Evolutionary conservation across 2,329 filamentous ascomycete genomes (phyloP).

Genomic region (Dactylonectria macrodidyma): DNA sequence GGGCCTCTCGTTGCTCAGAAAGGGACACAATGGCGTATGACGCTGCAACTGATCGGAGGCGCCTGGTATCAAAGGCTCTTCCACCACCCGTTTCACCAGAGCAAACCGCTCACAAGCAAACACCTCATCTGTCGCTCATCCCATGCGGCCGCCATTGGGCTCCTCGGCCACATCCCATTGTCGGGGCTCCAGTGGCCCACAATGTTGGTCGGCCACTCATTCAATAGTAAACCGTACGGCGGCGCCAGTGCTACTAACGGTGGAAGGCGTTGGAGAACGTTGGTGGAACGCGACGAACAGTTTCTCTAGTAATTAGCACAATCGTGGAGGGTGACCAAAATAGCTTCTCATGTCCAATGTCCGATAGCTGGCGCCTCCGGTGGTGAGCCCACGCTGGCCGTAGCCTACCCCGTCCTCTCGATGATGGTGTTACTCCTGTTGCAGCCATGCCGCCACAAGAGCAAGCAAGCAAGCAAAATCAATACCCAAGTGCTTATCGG

Average conservation of each 20-base stretch:
- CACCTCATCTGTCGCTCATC: constrained; percentile 21
- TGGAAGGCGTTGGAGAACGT: constrained; percentile 36
- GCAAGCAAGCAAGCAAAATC: background rate
- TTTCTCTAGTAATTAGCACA: constrained; percentile 34
- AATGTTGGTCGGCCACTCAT: constrained; percentile 38
- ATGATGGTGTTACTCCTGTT: background rate
- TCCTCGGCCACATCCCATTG: constrained; percentile 30
- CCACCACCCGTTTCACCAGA: constrained; percentile 25
- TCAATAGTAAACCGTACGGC: constrained; percentile 36
- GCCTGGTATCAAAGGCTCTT: constrained; percentile 19
- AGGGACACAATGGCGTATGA: constrained; percentile 11
- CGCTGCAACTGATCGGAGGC: constrained; percentile 25
- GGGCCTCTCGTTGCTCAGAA: background rate
- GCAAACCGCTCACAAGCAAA: constrained; percentile 26
- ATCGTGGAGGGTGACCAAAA: constrained; percentile 28
- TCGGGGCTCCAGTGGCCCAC: constrained; percentile 33
- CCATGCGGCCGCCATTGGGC: constrained; percentile 36
- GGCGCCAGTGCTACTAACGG: constrained; percentile 34
- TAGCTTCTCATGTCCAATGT: constrained; percentile 28
- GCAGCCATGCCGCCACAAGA: background rate
- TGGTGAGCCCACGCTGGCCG: background rate
- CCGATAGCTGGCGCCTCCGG: background rate
- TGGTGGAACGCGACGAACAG: constrained; percentile 26
- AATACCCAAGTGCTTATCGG: background rate
- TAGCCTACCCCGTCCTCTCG: background rate